Evolutionary conservation across 1,284 basidiomycete species (phyloP).

Genomic region (Cryptococcus sp.): DNA sequence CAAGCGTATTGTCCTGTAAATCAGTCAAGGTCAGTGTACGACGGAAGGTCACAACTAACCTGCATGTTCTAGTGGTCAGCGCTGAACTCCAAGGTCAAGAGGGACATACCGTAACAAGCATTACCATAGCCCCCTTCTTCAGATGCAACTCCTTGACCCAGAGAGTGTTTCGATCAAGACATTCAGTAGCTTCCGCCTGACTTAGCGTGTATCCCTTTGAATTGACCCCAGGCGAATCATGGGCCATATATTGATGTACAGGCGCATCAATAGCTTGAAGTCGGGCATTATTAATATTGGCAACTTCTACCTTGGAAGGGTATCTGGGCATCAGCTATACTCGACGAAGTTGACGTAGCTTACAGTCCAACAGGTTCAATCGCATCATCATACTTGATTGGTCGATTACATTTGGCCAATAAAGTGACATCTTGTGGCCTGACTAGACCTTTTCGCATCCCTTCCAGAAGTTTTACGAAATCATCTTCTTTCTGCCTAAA

Average conservation of each 20-base stretch:
- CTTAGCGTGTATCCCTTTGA: constrained; percentile 15
- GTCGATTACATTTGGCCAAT: constrained; percentile 17
- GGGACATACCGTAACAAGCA: constrained; percentile 33
- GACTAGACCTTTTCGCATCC: constrained; percentile 30
- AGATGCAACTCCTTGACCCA: constrained; percentile 24
- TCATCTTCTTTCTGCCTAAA: constrained; percentile 59
- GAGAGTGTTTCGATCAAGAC: constrained; percentile 25
- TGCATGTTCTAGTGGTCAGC: constrained; percentile 19
- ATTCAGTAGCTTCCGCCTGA: constrained; percentile 16
- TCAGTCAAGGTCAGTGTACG: constrained; percentile 1
- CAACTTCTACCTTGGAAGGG: constrained; percentile 25
- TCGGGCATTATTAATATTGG: constrained; percentile 19
- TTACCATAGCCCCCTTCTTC: constrained; percentile 37
- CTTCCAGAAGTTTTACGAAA: constrained; percentile 42
- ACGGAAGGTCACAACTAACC: constrained; percentile 13
- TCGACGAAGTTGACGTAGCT: constrained; percentile 9
- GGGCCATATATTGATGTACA: constrained; percentile 10
- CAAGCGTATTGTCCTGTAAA: constrained; percentile 12
- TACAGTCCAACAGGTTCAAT: constrained; percentile 38
- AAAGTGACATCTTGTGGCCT: constrained; percentile 12
- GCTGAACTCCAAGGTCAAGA: not conserved
- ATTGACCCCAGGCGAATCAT: constrained; percentile 22
- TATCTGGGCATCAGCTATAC: constrained; percentile 11
- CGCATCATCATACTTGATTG: constrained; percentile 25
- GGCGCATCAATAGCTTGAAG: constrained; percentile 16